Base-by-base conservation (phyloP, 225 moss, liverwort and hornwort species). In the Pseudisothecium myosuroides region DNA sequence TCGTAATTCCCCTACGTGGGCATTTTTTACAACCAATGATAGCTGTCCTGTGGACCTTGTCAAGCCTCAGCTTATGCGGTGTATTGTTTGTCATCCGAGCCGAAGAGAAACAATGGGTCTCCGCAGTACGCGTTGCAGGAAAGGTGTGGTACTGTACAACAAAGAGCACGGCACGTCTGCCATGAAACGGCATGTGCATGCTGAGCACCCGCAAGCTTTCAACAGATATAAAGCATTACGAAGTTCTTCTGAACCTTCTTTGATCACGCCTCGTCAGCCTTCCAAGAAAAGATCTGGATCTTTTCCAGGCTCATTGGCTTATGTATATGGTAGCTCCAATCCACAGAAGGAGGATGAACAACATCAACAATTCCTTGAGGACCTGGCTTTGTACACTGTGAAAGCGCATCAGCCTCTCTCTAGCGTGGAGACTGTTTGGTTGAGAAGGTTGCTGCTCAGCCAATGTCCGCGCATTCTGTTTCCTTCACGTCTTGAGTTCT, bases 1-100 rank as follows among this genome's bases (percentile, higher is more conserved):
- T 89, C 88, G 94, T 56, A 94, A 92, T 72, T 92, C 92, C 28
- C 94, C 94, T 37, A 91, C 91, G 37, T 94, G 92, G 94, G 92
- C 94, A 79, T 94, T 94, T 84, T 94, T 94, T 75, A 91, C 92
- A 58, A 92, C 91, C 19, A 94, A 94, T 86, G 94, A 94, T 81
- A 94, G 92, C 85, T 92, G 91, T 61, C 79, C 91, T 22, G 94
- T 94, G 83, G 92, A 94, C 85, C 92, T 91, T 90, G 92, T 92
- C 24, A 94, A 94, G 83, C 94, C 94, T 76, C 94, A 94, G 91
- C 92, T 94, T 14, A 94, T 94, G 94, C 91, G 94, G 69, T 94
- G 94, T 87, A 94, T 94, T 36, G 90, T 94, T 85, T 94, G 94
- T 83, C 94, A 94, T 80, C 94, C 94, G 56, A 91, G 91, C 89